Conservation (phyloP, 2,329 filamentous ascomycete genomes). For the Fusarium longipes region DNA sequence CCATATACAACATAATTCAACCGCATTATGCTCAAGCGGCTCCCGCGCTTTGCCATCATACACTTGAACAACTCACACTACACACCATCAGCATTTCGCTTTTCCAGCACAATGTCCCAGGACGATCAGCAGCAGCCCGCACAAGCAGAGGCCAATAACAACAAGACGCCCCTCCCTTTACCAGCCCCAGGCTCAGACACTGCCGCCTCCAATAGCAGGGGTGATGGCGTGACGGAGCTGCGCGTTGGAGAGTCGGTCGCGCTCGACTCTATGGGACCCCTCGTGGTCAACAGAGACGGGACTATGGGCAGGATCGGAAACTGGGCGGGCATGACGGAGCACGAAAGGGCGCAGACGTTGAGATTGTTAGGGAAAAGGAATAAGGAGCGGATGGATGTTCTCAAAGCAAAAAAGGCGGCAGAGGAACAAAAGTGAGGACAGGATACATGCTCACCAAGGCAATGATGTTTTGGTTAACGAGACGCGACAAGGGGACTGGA, state of each 20-base stretch:
- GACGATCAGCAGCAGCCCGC: constrained; percentile 6
- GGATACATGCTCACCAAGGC: not conserved
- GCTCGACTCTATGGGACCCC: constrained; percentile 76
- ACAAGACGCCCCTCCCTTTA: constrained; percentile 27
- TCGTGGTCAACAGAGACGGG: constrained; percentile 80
- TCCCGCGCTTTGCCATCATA: constrained; percentile 26
- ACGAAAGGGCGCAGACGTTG: constrained; percentile 75
- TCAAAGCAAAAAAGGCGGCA: constrained; percentile 51
- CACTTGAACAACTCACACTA: constrained; percentile 10
- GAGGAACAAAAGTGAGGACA: constrained; percentile 22
- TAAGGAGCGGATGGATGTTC: constrained; percentile 66
- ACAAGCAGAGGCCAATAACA: constrained; percentile 13
- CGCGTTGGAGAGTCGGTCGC: constrained; percentile 57
- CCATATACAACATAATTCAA: not conserved
- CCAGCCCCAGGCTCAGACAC: constrained; percentile 42
- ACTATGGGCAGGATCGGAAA: constrained; percentile 77
- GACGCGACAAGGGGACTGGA: not conserved
- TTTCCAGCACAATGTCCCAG: constrained; percentile 21
- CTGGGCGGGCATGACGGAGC: constrained; percentile 76
- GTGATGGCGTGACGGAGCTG: constrained; percentile 41
- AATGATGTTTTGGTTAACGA: not conserved
- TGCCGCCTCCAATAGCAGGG: constrained; percentile 21
- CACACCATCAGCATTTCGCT: constrained; percentile 4
- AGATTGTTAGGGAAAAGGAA: constrained; percentile 76
- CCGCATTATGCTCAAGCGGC: constrained; percentile 28